Conservation (phyloP, 441 rosid genomes). For the Bruguiera hainesii region DNA sequence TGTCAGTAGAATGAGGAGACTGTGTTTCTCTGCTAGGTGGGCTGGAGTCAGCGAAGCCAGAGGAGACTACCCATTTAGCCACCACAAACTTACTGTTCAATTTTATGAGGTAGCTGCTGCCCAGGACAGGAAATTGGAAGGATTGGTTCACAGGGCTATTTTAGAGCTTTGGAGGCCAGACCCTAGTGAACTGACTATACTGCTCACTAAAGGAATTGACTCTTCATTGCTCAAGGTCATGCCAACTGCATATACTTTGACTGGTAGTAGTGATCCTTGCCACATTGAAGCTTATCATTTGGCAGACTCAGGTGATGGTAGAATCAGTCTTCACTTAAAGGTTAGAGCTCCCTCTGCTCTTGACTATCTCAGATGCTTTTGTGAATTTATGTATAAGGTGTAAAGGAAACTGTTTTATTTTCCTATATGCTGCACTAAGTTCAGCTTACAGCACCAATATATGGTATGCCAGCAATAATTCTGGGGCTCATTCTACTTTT, state of each 20-base stretch:
- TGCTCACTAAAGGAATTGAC: conserved; percentile 78
- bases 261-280: conserved; percentile 99
- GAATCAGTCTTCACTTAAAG: conserved; percentile 89
- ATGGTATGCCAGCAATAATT: no score
- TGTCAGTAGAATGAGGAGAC: conserved; percentile 11
- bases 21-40: conserved; percentile 64
- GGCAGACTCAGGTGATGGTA: conserved; percentile 96
- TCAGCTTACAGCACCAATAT: no score
- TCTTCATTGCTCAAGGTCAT: conserved; percentile 72
- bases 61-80: conserved; percentile 99
- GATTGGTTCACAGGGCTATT: conserved; percentile 93
- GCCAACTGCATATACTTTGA: conserved; percentile 79
- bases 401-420: background rate
- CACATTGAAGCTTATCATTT: conserved; percentile 93
- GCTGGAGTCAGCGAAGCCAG: conserved; percentile 95
- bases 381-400: background rate
- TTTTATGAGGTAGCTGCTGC: conserved; percentile 98
- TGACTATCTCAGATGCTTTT: conserved; percentile 1
- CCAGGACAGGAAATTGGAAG: conserved; percentile 96
- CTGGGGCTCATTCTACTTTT: no score
- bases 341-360: conserved; percentile 29
- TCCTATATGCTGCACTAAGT: background rate
- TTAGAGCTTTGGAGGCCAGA: conserved; percentile 99
- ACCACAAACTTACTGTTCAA: conserved; percentile 96
- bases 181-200: conserved; percentile 79